phyloP scores from a whole-genome alignment of 2,329 filamentous ascomycete species.

The Cytospora mali region DNA sequence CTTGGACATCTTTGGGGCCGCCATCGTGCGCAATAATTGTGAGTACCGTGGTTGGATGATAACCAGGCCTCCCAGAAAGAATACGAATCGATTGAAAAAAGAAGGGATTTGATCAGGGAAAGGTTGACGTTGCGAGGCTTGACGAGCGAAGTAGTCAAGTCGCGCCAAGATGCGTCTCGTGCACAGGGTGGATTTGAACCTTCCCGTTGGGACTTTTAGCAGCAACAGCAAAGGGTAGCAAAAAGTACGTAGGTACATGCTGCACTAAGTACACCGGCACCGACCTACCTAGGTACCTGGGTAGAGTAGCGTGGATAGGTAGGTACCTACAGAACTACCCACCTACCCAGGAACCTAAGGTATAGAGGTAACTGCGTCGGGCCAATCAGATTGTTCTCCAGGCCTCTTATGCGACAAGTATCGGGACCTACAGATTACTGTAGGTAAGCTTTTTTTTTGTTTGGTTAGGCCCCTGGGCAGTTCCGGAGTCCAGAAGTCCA shows the following conservation, averaged over 20 bases:
- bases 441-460: background rate
- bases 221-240: background rate
- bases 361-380: too few species aligned
- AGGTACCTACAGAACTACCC: too few species aligned
- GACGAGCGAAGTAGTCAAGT: background rate
- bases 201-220: background rate
- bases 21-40: slow-evolving; percentile 51
- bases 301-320: too few species aligned
- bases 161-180: slow-evolving; percentile 1
- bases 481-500: background rate
- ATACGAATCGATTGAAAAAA: background rate
- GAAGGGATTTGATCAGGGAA: background rate
- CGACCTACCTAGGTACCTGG: background rate
- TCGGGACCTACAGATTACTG: background rate
- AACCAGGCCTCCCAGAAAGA: background rate
- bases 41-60: background rate
- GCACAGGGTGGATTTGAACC: background rate
- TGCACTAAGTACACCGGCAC: background rate
- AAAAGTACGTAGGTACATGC: background rate
- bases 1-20: slow-evolving; percentile 78
- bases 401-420: background rate
- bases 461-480: too few species aligned
- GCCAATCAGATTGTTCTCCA: background rate
- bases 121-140: background rate
- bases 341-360: too few species aligned